Conservation (phyloP, 2,329 filamentous ascomycete species). For the Blumeriella jaapii region DNA sequence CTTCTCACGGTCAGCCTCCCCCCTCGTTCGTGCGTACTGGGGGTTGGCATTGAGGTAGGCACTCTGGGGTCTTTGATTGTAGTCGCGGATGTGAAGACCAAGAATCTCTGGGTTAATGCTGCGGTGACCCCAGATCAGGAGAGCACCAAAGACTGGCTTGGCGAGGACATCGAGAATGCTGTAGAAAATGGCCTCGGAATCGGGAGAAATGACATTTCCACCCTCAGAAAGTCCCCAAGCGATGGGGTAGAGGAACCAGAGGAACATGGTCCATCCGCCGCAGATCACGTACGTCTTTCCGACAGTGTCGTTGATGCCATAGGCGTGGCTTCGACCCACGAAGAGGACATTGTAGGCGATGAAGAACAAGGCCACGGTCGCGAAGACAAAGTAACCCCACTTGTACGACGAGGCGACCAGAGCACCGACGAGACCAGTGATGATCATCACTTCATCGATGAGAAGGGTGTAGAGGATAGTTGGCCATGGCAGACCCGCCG, state of each 20-base stretch:
- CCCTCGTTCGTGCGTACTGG: neutral
- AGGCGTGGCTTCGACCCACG: constrained; percentile 45
- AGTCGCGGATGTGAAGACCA: constrained; percentile 35
- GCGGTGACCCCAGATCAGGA: constrained; percentile 49
- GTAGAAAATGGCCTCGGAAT: constrained; percentile 57
- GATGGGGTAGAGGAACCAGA: constrained; percentile 56
- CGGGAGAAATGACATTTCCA: constrained; percentile 52
- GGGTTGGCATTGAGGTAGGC: neutral
- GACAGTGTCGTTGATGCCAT: constrained; percentile 32
- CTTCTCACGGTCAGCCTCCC: neutral
- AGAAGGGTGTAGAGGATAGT: constrained; percentile 51
- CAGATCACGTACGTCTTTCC: constrained; percentile 41
- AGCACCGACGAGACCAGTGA: constrained; percentile 55
- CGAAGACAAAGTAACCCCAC: constrained; percentile 55
- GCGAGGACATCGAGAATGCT: constrained; percentile 53
- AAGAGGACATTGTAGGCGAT: constrained; percentile 47
- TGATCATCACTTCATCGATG: constrained; percentile 54
- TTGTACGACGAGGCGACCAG: constrained; percentile 52
- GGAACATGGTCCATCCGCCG: constrained; percentile 44
- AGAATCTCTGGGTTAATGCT: constrained; percentile 47
- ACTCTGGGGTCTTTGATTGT: constrained; percentile 3
- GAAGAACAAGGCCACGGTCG: constrained; percentile 42
- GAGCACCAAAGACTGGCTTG: constrained; percentile 50
- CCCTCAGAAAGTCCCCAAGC: constrained; percentile 53
- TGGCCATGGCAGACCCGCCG: constrained; percentile 51